Evolutionary conservation across 2,329 filamentous ascomycete genomes (phyloP).

Genomic region (Emericellopsis atlantica): DNA sequence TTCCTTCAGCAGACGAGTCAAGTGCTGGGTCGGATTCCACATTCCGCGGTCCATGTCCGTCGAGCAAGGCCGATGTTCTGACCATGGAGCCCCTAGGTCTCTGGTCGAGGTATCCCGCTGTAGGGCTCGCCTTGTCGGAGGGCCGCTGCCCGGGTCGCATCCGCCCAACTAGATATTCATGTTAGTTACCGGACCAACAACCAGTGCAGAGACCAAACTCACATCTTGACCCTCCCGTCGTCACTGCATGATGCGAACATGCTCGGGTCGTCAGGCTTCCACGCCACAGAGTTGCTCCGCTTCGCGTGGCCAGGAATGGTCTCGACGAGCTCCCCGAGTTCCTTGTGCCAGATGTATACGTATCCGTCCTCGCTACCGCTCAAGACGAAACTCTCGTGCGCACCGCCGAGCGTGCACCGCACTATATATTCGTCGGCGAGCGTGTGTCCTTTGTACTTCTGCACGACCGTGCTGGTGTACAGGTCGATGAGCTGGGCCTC

Average conservation of each 20-base stretch:
- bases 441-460: constrained; percentile 62
- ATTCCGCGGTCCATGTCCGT: no score
- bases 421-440: constrained; percentile 65
- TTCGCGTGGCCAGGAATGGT: constrained; percentile 61
- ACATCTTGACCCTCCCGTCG: constrained; percentile 78
- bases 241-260: constrained; percentile 90
- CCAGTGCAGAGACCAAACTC: constrained; percentile 21
- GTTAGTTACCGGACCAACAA: background rate
- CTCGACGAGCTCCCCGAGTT: constrained; percentile 63
- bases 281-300: constrained; percentile 77
- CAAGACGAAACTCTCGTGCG: constrained; percentile 81
- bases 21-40: no score
- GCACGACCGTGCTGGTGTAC: constrained; percentile 55
- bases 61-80: no score
- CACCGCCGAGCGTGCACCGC: constrained; percentile 73
- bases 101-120: no score
- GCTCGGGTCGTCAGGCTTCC: constrained; percentile 72
- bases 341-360: constrained; percentile 86
- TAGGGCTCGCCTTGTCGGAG: background rate
- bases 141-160: background rate
- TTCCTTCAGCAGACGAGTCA: no score
- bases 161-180: background rate
- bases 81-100: no score
- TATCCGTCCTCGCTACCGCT: constrained; percentile 75
- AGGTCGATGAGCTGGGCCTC: constrained; percentile 72